These are phyloP conservation scores for Arabidopsis suecica DNA, from an alignment of 345 rosid species.

Conservation along the genomic window DNA sequence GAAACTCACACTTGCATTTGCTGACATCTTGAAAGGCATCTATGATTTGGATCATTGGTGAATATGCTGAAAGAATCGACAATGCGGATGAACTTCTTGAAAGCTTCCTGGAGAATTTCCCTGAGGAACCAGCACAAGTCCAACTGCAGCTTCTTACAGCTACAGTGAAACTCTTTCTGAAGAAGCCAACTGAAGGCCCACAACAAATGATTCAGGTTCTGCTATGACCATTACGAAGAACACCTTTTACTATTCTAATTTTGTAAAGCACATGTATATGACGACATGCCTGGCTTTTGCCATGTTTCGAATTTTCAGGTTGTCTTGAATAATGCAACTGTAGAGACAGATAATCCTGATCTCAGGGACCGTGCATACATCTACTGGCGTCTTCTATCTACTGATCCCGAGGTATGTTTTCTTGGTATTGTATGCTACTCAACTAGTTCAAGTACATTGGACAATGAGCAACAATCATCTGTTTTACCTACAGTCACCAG, in stretches of 20 bases:
- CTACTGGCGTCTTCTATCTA: conserved; percentile 93
- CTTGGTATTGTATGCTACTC: conserved; percentile 26
- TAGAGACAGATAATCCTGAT: conserved; percentile 99
- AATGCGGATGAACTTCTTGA: conserved; percentile 99
- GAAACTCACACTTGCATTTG: conserved; percentile 17
- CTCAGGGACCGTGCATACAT: conserved; percentile 94
- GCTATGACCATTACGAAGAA: conserved; percentile 22
- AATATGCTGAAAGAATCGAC: conserved; percentile 99
- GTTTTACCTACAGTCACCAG: conserved; percentile 39
- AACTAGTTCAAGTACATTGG: conserved; percentile 12
- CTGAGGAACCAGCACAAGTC: conserved; percentile 99
- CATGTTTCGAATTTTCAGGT: conserved; percentile 55
- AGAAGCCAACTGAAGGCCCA: conserved; percentile 99
- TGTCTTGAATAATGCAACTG: conserved; percentile 93
- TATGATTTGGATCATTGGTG: conserved; percentile 99
- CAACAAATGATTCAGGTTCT: conserved; percentile 99
- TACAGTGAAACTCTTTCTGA: conserved; percentile 92
- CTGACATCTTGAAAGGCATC: conserved; percentile 69
- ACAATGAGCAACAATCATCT: neutral
- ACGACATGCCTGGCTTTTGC: conserved; percentile 18
- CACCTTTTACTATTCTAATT: too few species aligned
- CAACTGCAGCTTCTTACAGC: conserved; percentile 98
- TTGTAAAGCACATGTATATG: conserved; percentile 19
- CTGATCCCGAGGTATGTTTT: conserved; percentile 88
- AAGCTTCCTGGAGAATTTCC: conserved; percentile 98